These are phyloP conservation scores for Cephalotrichum gorgonifer DNA, from an alignment of 2,329 filamentous ascomycete species.

Conservation along the genomic window DNA sequence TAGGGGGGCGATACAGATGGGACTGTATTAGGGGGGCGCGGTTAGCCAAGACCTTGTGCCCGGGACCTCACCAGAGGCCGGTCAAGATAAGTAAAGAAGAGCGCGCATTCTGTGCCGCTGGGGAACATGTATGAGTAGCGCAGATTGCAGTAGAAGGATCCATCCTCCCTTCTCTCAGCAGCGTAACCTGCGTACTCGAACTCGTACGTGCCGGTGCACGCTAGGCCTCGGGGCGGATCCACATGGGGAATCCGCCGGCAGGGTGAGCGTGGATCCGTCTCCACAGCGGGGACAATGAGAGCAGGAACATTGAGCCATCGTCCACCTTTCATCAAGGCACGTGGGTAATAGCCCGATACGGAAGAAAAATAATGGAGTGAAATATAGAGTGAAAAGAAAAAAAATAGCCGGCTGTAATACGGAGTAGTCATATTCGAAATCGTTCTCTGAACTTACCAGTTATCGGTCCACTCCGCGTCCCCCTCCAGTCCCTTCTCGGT, in stretches of 20 bases:
- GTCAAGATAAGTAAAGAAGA: neutral
- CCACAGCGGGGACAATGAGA: neutral
- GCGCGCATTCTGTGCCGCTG: too few species aligned
- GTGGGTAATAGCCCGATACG: too few species aligned
- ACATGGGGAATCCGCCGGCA: neutral
- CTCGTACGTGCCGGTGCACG: neutral
- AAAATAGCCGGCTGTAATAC: neutral
- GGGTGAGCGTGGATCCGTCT: neutral
- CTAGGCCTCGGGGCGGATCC: neutral
- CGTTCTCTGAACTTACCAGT: constrained; percentile 3
- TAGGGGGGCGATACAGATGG: constrained; percentile 23
- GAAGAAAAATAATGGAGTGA: neutral
- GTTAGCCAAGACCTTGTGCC: neutral
- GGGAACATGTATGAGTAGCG: too few species aligned
- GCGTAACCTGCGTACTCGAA: too few species aligned
- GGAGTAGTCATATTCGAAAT: neutral
- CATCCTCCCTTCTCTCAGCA: too few species aligned
- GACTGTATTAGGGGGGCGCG: constrained; percentile 10
- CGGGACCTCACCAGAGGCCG: neutral
- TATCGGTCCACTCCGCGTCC: constrained; percentile 3
- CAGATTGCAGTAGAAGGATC: too few species aligned
- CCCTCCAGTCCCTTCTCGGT: constrained; percentile 2
- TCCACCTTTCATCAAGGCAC: too few species aligned
- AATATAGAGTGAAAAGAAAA: neutral
- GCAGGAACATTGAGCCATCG: too few species aligned